A percentile compares a stretch with the other conserved stretches of the same genome.
Conservation (phyloP, 306 rosid genomes). For the Vigna unguiculata region DNA sequence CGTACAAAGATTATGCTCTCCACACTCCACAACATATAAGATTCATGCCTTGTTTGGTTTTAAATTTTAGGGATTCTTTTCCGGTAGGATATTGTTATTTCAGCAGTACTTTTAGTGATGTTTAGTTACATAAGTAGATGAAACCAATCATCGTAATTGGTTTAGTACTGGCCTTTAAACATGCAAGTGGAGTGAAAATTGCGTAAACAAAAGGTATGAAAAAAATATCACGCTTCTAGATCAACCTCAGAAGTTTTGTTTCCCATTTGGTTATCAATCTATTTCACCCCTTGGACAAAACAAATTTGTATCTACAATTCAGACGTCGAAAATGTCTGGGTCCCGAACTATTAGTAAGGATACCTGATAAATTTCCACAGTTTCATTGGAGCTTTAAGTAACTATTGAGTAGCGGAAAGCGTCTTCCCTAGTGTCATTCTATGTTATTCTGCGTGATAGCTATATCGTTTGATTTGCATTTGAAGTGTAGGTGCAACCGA, state of each 20-base stretch:
- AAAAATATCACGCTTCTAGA: background rate
- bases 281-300: background rate
- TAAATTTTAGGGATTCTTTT: background rate
- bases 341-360: background rate
- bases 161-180: background rate
- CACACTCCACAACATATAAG: slow-evolving; percentile 11
- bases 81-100: background rate
- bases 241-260: background rate
- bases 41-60: slow-evolving; percentile 2
- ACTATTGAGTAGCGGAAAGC: background rate
- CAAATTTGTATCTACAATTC: background rate
- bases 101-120: background rate
- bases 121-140: no score
- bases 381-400: background rate
- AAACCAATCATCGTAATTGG: background rate
- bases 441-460: background rate
- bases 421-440: background rate
- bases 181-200: background rate
- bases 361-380: background rate
- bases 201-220: background rate
- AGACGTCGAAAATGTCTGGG: background rate
- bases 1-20: background rate
- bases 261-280: background rate
- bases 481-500: slow-evolving; percentile 17
- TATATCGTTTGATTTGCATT: background rate